These are phyloP conservation scores for Striga hermonthica DNA, from an alignment of 305 asterid species.

Conservation along the genomic window DNA sequence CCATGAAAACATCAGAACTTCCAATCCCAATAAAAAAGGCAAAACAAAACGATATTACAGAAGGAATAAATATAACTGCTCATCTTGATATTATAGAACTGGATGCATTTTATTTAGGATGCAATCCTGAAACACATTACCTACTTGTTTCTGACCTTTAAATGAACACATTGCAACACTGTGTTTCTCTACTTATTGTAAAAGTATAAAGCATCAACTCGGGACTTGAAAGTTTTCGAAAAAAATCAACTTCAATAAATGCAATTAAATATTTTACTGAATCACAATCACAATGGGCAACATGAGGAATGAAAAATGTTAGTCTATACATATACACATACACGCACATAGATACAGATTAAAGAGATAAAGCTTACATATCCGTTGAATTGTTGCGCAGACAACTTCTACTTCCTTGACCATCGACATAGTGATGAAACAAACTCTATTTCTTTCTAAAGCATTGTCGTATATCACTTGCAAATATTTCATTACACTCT, in stretches of 20 bases:
- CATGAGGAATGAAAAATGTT: no score
- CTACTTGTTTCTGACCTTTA: slow-evolving; percentile 79
- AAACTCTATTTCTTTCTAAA: no score
- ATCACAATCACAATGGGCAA: no score
- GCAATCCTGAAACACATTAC: slow-evolving; percentile 80
- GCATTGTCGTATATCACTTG: no score
- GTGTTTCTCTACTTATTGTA: slow-evolving; percentile 60
- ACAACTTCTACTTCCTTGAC: no score
- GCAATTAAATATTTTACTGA: not conserved
- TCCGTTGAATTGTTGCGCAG: no score
- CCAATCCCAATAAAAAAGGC: no score
- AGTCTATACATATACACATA: no score
- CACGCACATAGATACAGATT: no score
- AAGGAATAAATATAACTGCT: slow-evolving; percentile 14
- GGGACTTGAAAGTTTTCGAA: slow-evolving; percentile 10
- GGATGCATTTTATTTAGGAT: slow-evolving; percentile 80
- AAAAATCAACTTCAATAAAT: slow-evolving; percentile 15
- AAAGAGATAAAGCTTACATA: no score
- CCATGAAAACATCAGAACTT: not conserved
- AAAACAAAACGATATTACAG: slow-evolving; percentile 22
- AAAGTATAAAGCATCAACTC: slow-evolving; percentile 26
- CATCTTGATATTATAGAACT: slow-evolving; percentile 73
- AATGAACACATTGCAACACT: slow-evolving; percentile 82
- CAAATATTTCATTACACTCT: no score
- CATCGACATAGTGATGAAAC: no score